Percentiles rank a stretch among this genome's conserved stretches.
Conservation (phyloP, 2,329 filamentous ascomycete genomes). For the Colletotrichum lentis region DNA sequence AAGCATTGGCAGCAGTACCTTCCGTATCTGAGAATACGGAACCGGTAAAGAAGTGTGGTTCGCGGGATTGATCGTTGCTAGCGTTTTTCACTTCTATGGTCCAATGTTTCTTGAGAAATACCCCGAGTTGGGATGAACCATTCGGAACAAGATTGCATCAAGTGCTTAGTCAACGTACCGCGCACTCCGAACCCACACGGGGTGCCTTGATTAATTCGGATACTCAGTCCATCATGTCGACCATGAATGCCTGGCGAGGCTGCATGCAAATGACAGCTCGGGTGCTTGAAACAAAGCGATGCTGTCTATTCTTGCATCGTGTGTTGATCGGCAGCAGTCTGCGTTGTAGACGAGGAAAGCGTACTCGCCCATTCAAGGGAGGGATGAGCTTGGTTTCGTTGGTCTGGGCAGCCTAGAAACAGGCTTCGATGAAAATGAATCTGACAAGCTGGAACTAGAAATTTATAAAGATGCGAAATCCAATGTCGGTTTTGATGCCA, state of each 20-base stretch:
- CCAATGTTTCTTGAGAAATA: not conserved
- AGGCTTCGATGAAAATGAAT: not conserved
- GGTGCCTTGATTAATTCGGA: constrained; percentile 2
- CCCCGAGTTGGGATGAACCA: constrained; percentile 26
- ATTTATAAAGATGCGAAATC: no score
- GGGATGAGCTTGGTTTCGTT: not conserved
- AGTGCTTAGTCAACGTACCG: not conserved
- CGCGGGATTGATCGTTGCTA: no score
- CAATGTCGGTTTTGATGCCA: not conserved
- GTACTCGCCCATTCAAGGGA: not conserved
- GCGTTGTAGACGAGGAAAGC: not conserved
- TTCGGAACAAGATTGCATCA: not conserved
- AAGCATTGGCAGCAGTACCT: not conserved
- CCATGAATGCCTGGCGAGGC: not conserved
- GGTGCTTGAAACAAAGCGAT: no score
- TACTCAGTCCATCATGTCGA: not conserved
- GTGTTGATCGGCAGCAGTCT: not conserved
- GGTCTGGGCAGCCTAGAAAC: no score
- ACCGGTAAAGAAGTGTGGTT: not conserved
- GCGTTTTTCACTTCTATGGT: not conserved
- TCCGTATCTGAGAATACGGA: not conserved
- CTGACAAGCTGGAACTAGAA: not conserved
- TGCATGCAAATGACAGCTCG: not conserved
- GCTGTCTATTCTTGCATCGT: not conserved
- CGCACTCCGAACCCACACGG: not conserved